Conservation (phyloP, 2,329 filamentous ascomycete species). For the Aspergillus uvarum region DNA sequence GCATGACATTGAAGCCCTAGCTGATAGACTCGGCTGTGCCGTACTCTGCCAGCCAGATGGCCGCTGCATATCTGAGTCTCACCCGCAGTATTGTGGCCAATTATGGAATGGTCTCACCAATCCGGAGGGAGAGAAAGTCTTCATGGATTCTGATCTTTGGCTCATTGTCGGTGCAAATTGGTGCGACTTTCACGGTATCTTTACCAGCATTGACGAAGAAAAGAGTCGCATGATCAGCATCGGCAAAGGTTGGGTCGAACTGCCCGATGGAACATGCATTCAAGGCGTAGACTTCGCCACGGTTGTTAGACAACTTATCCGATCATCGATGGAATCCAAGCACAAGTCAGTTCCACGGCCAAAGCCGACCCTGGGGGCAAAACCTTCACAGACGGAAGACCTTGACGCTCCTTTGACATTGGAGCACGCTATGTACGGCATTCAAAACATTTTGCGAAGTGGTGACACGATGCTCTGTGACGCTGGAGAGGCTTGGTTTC, state of each 20-base stretch:
- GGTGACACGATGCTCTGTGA: conserved; percentile 7
- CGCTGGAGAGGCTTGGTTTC: conserved; percentile 14
- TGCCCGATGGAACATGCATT: not conserved
- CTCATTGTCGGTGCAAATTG: conserved; percentile 3
- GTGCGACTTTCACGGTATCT: conserved; percentile 3
- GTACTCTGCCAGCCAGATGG: conserved; percentile 13
- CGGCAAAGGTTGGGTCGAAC: not conserved
- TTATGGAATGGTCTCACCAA: conserved; percentile 8
- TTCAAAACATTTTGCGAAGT: conserved; percentile 2
- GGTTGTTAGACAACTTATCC: not conserved
- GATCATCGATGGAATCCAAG: not conserved
- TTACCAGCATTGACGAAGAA: not conserved
- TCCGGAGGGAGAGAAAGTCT: not conserved
- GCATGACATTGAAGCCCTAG: conserved; percentile 2
- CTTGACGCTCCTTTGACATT: conserved; percentile 2
- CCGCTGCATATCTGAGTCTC: conserved; percentile 4
- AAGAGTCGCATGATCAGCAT: conserved; percentile 3
- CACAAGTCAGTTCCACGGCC: not conserved
- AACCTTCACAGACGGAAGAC: not conserved
- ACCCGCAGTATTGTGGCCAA: conserved; percentile 9
- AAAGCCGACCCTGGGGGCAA: not conserved
- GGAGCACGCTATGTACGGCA: not conserved
- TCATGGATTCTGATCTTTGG: conserved; percentile 10
- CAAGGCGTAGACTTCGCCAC: not conserved
- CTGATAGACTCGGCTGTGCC: conserved; percentile 9